phyloP scores from a whole-genome alignment of 2,329 filamentous ascomycete species.

The Colletotrichum liriopes region DNA sequence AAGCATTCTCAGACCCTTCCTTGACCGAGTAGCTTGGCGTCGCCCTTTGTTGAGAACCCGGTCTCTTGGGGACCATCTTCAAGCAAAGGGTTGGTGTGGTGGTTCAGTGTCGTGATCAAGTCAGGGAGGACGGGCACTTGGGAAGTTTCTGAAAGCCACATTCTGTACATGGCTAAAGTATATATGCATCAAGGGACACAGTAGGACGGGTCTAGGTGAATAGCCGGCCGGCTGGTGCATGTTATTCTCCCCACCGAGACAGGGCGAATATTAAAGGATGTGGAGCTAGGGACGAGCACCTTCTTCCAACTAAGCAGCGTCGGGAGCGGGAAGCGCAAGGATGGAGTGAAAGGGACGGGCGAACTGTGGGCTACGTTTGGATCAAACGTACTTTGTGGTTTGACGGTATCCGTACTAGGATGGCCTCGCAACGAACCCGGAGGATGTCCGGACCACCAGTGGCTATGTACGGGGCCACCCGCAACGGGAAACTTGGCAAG shows the following conservation, averaged over 20 bases:
- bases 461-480: constrained; percentile 6
- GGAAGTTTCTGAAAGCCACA: constrained; percentile 38
- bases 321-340: constrained; percentile 24
- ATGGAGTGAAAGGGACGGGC: constrained; percentile 4
- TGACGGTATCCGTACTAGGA: constrained; percentile 24
- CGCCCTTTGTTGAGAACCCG: constrained; percentile 36
- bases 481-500: constrained; percentile 3
- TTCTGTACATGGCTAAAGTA: constrained; percentile 25
- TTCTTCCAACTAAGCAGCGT: constrained; percentile 7
- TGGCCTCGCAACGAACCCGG: constrained; percentile 17
- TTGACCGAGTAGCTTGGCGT: constrained; percentile 50
- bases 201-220: constrained; percentile 5
- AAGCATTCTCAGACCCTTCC: constrained; percentile 50
- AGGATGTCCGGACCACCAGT: constrained; percentile 1
- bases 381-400: neutral
- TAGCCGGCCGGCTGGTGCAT: constrained; percentile 23
- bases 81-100: neutral
- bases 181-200: constrained; percentile 32
- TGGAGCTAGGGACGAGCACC: constrained; percentile 14
- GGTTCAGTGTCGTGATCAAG: constrained; percentile 12
- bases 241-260: constrained; percentile 30
- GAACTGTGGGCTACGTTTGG: constrained; percentile 14
- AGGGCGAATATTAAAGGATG: neutral
- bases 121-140: constrained; percentile 7
- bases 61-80: constrained; percentile 36